These are phyloP conservation scores for Vaccinium darrowii DNA, from an alignment of 148 eudicot species.

Conservation along the genomic window DNA sequence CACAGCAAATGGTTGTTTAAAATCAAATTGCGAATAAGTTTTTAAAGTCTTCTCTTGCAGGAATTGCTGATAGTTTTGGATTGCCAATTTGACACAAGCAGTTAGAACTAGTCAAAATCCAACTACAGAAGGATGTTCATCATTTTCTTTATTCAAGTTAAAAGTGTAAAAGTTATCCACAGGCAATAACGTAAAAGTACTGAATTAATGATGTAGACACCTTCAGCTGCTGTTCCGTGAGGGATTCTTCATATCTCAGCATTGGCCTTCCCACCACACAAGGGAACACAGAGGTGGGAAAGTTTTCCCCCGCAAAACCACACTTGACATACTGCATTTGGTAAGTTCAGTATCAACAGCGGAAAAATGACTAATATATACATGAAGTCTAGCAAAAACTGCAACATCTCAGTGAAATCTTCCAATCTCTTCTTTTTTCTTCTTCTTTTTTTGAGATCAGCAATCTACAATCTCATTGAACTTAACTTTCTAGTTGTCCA, in stretches of 20 bases:
- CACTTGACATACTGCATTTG: constrained; percentile 95
- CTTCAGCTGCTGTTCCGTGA: constrained; percentile 92
- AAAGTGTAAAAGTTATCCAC: not conserved
- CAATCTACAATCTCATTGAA: not conserved
- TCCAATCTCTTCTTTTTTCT: not conserved
- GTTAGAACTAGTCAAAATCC: not conserved
- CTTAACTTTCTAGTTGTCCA: too few species aligned
- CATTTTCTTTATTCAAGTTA: not conserved
- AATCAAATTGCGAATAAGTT: not conserved
- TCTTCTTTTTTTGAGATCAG: not conserved
- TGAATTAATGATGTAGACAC: constrained; percentile 25
- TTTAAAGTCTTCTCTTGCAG: not conserved
- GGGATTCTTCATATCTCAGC: constrained; percentile 90
- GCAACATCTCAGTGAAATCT: not conserved
- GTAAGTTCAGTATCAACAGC: constrained; percentile 2
- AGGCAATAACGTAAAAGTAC: not conserved
- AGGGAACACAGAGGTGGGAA: constrained; percentile 98
- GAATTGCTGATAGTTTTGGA: not conserved
- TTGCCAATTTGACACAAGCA: not conserved
- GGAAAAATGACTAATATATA: not conserved
- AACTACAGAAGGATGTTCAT: not conserved
- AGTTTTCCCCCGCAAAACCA: constrained; percentile 98
- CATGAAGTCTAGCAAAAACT: not conserved
- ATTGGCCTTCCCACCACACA: constrained; percentile 94
- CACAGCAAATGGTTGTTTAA: not conserved